Percentiles rank a stretch among this genome's conserved stretches.
Evolutionary conservation across 129 eudicot species (phyloP).

Genomic region (Artemisia argyi): DNA sequence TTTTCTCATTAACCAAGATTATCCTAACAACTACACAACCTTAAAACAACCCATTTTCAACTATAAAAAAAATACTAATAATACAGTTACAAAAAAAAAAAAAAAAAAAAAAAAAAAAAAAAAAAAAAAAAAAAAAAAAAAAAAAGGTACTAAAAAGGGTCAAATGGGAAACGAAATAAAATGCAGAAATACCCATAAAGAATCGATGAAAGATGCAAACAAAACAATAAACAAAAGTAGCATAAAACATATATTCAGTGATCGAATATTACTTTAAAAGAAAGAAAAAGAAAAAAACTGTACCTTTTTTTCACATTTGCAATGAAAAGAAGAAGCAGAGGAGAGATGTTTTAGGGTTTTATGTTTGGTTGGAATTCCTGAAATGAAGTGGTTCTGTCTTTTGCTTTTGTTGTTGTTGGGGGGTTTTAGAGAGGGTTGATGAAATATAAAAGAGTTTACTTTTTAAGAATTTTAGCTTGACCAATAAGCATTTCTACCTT

Average conservation of each 20-base stretch:
- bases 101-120: too few species aligned
- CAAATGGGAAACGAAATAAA: too few species aligned
- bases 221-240: background rate
- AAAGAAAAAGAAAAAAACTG: background rate
- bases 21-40: too few species aligned
- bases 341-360: background rate
- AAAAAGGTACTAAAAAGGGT: background rate
- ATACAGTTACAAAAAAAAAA: too few species aligned
- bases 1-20: too few species aligned
- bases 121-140: background rate
- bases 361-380: background rate
- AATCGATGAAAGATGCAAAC: background rate
- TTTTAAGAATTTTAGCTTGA: background rate
- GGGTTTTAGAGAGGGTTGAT: background rate
- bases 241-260: background rate
- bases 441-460: background rate
- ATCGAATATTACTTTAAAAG: background rate
- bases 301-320: conserved; percentile 24
- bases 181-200: background rate
- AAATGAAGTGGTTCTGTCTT: background rate
- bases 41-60: too few species aligned
- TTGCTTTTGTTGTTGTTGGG: background rate
- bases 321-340: conserved; percentile 15
- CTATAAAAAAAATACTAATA: too few species aligned
- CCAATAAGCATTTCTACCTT: background rate